Evolutionary conservation across 306 rosid genomes (phyloP).

Genomic region (Bauhinia variegata): DNA sequence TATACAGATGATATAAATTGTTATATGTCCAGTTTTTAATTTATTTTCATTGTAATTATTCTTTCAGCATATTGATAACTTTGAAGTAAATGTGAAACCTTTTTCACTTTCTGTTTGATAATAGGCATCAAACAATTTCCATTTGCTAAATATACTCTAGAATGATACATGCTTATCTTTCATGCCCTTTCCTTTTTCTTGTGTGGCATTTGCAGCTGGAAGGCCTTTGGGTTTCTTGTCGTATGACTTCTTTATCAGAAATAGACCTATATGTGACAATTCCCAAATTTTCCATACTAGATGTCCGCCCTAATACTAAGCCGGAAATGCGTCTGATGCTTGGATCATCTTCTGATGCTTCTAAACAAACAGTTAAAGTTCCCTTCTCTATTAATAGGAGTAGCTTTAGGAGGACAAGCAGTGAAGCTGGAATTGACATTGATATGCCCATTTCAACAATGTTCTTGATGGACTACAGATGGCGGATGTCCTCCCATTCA

Average conservation of each 20-base stretch:
- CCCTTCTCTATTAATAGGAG: conserved; percentile 53
- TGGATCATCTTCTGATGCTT: conserved; percentile 84
- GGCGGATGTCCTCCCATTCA: conserved; percentile 78
- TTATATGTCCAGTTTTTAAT: no score
- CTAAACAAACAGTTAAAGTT: conserved; percentile 60
- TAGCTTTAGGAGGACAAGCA: conserved; percentile 50
- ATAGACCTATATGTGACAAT: conserved; percentile 86
- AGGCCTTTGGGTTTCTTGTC: conserved; percentile 94
- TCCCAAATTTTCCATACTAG: conserved; percentile 83
- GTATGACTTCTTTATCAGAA: conserved; percentile 91
- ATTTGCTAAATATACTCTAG: neutral
- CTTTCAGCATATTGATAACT: conserved; percentile 2
- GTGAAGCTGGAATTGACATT: conserved; percentile 48
- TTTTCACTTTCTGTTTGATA: conserved; percentile 2
- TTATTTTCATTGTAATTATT: neutral
- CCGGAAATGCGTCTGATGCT: conserved; percentile 99
- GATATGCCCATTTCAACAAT: conserved; percentile 80
- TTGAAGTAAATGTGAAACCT: neutral
- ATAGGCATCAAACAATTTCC: neutral
- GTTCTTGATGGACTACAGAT: conserved; percentile 93
- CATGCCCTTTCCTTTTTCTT: conserved; percentile 26
- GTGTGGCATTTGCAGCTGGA: conserved; percentile 68
- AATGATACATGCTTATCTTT: conserved; percentile 11
- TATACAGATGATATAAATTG: no score
- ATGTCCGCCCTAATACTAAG: conserved; percentile 81